Conservation (phyloP, 164 flowering plant species). For the Dillenia turbinata region DNA sequence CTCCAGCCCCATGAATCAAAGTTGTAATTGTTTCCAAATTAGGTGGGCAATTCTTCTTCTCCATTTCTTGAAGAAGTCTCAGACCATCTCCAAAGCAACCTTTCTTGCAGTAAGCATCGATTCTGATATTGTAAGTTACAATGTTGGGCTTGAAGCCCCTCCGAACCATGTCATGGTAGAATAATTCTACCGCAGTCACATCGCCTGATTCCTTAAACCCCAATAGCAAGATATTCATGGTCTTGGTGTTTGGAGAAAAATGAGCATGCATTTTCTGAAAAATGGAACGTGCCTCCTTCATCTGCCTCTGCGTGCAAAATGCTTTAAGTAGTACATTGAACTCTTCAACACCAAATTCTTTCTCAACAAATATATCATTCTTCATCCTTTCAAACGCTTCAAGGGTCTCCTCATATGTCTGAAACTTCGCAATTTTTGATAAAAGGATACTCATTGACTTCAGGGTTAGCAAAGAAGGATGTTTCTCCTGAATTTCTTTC, state of each 20-base stretch:
- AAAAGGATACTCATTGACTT: slow-evolving; percentile 76
- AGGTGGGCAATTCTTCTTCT: slow-evolving; percentile 28
- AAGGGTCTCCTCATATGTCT: slow-evolving; percentile 59
- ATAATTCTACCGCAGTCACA: slow-evolving; percentile 62
- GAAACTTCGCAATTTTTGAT: slow-evolving; percentile 48
- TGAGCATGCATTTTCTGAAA: slow-evolving; percentile 47
- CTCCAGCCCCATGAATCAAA: slow-evolving; percentile 78
- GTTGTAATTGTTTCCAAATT: slow-evolving; percentile 66
- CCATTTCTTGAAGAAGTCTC: slow-evolving; percentile 68
- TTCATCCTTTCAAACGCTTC: slow-evolving; percentile 65
- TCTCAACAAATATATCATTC: slow-evolving; percentile 33
- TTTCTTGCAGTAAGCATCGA: slow-evolving; percentile 79
- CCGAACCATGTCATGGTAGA: slow-evolving; percentile 74
- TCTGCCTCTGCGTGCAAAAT: slow-evolving; percentile 59
- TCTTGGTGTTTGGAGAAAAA: slow-evolving; percentile 56
- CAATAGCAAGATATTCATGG: slow-evolving; percentile 68
- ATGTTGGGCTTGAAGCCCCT: slow-evolving; percentile 69
- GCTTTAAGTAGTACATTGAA: slow-evolving; percentile 69
- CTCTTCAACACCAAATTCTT: slow-evolving; percentile 56
- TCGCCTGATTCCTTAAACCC: slow-evolving; percentile 76
- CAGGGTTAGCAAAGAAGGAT: slow-evolving; percentile 54
- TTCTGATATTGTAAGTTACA: slow-evolving; percentile 59
- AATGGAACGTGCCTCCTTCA: slow-evolving; percentile 71
- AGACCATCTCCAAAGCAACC: slow-evolving; percentile 56
- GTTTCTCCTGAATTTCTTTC: slow-evolving; percentile 24